These are phyloP conservation scores for Globisporangium abappressorium DNA, from an alignment of 352 stramenopile genomes.

Conservation along the genomic window DNA sequence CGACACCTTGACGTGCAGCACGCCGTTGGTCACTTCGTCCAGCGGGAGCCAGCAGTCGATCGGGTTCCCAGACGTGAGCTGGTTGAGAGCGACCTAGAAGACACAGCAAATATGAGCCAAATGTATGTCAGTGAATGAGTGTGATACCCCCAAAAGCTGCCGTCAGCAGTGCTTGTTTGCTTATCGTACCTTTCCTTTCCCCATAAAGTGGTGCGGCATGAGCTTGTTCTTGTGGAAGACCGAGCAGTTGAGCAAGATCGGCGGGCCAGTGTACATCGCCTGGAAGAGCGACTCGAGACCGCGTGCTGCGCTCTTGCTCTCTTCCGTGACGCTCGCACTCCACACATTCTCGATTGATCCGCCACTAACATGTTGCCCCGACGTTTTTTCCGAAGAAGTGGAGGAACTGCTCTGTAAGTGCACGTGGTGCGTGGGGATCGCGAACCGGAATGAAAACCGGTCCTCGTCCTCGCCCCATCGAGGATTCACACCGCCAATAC, in stretches of 20 bases:
- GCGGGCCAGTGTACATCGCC: constrained; percentile 59
- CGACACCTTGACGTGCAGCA: constrained; percentile 52
- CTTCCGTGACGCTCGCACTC: constrained; percentile 31
- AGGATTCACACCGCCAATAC: constrained; percentile 48
- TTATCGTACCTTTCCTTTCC: constrained; percentile 46
- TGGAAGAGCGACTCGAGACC: constrained; percentile 61
- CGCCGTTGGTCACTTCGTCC: constrained; percentile 51
- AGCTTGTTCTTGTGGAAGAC: constrained; percentile 83
- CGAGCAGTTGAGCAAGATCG: constrained; percentile 50
- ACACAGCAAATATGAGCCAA: neutral
- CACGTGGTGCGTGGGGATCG: constrained; percentile 63
- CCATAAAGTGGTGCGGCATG: constrained; percentile 76
- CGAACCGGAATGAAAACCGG: constrained; percentile 70
- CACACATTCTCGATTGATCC: constrained; percentile 32
- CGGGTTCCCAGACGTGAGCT: constrained; percentile 54
- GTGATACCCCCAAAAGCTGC: neutral
- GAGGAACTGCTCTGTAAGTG: constrained; percentile 21
- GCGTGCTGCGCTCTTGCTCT: constrained; percentile 30
- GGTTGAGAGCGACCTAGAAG: constrained; percentile 41
- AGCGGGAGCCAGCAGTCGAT: constrained; percentile 73
- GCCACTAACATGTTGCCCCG: neutral
- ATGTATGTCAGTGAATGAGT: neutral
- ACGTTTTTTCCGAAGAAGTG: neutral
- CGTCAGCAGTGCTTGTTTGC: neutral
- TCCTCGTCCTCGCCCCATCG: constrained; percentile 49